Evolutionary conservation across 768 basidiomycete species (phyloP), one percentile per base, ranked within the genome.

Genomic region (Rhizopogon vesiculosus): DNA sequence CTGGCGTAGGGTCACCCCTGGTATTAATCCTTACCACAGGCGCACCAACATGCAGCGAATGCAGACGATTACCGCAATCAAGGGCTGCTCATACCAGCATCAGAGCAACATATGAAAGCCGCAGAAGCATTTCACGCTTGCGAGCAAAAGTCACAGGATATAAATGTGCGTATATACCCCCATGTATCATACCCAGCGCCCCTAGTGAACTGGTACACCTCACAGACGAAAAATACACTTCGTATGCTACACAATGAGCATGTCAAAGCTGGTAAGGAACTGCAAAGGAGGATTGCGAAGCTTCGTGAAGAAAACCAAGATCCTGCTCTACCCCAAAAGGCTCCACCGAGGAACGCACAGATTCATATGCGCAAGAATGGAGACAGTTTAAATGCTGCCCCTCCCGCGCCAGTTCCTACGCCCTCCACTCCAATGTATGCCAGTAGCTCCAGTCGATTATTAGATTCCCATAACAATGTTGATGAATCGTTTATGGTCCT

Each of bases 401-500:
- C 60, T 10, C 57, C 57, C 3, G 55, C 62, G 16, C 52, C 57
- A 62, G 56, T 66, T 64, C 65, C 76, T 51, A 69, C 74, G 25
- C 66, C 79, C 1, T 76, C 75, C 3, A 75, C 80, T 16, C 79
- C 81, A 31, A 75, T 79, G 4, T 77, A 78, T 9, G 74, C 77
- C 16, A 72, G 66, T 22, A 49, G 72, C 10, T 64, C 70, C 19
- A 45, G 65, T 56, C 59, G 66, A 54, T 41, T 66, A 76, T 69
- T 74, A 54, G 78, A 87, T 58, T 80, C 81, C 29, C 75, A 79
- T 65, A 81, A 82, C 57, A 81, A 85, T 1, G 87, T 89, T 1
- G 91, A 92, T 45, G 91, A 93, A 65, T 93, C 91, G 0, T 93
- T 93, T 63, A 91, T 93, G 91, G 77, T 93, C 2, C 75, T 93